Base-by-base conservation (phyloP, 23 red algal genomes). In the Chondrus crispus region DNA sequence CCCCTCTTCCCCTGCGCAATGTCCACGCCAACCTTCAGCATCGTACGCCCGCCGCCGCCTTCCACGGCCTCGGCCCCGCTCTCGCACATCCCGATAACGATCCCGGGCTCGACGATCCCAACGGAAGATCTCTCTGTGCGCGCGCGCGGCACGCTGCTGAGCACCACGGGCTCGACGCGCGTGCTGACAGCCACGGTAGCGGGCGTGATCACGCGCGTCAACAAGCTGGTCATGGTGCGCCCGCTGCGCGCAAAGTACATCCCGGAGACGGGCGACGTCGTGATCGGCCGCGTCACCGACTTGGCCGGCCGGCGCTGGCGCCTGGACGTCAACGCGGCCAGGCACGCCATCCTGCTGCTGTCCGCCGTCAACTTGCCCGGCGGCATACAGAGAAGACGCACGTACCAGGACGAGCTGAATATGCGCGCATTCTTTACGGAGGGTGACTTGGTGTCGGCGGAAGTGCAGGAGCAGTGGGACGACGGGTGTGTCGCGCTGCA, bases 221-320 rank as follows among this genome's bases (percentile, higher is more conserved):
- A 99, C 90, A 96, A 96, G 70, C 92, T 99, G 3, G 94, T 99
- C 19, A 89, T 95, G 49, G 94, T 99, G 0, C 83, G 85, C 40
- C 91, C 97, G 6, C 72, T 95, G 54, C 90, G 94, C 54, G 72
- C 93, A 22, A 84, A 91, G 19, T 99, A 99, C 83, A 74, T 91
- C 29, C 92, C 97, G 4, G 94, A 99, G 63, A 93, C 95, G 13
- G 97, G 97, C 10, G 97, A 99, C 87, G 97, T 99, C 14, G 94
- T 99, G 33, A 88, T 99, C 24, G 97, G 94, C 22, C 89, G 97
- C 13, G 93, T 99, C 30, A 58, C 95, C 3, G 88, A 96, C 10
- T n/a, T 96, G 2, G 77, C 90, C 13, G 60, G 52, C 48, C 93
- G 89, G 60, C 92, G 94, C 29, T 99, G 94, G 91, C 74, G 70